phyloP scores from a whole-genome alignment of 805 yeast species.

The Yarrowia deformans region DNA sequence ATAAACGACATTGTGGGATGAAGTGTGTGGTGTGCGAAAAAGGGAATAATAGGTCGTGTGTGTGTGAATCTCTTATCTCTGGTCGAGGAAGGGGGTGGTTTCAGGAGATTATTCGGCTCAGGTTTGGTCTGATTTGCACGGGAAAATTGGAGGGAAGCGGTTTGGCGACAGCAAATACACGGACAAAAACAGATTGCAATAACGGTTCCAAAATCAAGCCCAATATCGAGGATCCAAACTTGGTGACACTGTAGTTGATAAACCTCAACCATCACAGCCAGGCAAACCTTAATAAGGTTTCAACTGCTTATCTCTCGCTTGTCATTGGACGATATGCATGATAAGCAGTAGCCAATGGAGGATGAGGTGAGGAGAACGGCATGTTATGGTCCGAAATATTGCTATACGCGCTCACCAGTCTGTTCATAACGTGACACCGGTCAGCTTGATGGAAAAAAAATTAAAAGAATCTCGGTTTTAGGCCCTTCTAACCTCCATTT shows the following conservation, averaged over 20 bases:
- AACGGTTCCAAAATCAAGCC: neutral
- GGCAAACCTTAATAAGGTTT: slow-evolving; percentile 22
- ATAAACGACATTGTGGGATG: slow-evolving; percentile 15
- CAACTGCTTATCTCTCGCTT: slow-evolving; percentile 20
- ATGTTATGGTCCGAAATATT: neutral
- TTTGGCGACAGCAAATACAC: neutral
- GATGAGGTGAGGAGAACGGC: no score
- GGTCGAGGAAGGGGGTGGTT: neutral
- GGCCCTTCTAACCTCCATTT: neutral
- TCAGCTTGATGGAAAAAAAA: neutral
- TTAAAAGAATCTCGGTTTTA: no score
- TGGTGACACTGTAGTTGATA: slow-evolving; percentile 25
- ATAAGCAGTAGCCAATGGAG: slow-evolving; percentile 39
- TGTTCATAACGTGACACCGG: neutral
- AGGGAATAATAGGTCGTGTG: neutral
- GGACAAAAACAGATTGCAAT: neutral
- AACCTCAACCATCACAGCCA: slow-evolving; percentile 26
- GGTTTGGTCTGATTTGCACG: neutral
- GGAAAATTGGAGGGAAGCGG: neutral
- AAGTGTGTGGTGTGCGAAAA: no score
- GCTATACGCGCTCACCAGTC: no score
- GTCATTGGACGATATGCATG: slow-evolving; percentile 40
- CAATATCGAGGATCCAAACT: slow-evolving; percentile 3
- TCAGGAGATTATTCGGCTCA: neutral
- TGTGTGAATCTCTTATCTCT: slow-evolving; percentile 7